These are phyloP conservation scores for Graphilbum sp. DNA, from an alignment of 2,329 filamentous ascomycete genomes.

Conservation along the genomic window DNA sequence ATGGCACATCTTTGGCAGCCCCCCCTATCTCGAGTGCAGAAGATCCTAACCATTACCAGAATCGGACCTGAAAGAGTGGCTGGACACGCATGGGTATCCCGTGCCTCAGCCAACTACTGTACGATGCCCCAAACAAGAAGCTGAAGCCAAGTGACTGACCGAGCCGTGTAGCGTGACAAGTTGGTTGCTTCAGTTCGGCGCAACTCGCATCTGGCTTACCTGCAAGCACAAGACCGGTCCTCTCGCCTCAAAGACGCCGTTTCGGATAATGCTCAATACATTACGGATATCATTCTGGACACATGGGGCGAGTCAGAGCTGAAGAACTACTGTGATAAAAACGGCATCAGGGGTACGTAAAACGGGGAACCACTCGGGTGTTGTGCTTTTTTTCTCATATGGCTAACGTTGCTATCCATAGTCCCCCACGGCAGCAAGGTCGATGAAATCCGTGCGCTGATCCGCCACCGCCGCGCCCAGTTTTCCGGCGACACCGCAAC, in stretches of 20 bases:
- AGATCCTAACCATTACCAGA: no score
- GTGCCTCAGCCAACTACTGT: slow-evolving; percentile 63
- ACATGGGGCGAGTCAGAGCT: slow-evolving; percentile 79
- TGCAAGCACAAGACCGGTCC: slow-evolving; percentile 46
- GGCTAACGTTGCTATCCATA: no score
- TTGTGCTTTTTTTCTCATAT: no score
- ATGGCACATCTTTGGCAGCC: slow-evolving; percentile 3
- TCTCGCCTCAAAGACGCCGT: slow-evolving; percentile 47
- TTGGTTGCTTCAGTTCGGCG: slow-evolving; percentile 80
- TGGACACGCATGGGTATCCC: slow-evolving; percentile 74
- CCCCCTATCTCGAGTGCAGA: no score
- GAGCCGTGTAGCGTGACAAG: slow-evolving; percentile 56
- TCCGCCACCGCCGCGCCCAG: slow-evolving; percentile 69
- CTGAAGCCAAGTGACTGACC: no score
- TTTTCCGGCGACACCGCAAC: slow-evolving; percentile 49
- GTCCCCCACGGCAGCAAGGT: slow-evolving; percentile 84
- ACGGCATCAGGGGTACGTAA: slow-evolving; percentile 43
- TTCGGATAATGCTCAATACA: slow-evolving; percentile 51
- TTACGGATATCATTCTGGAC: slow-evolving; percentile 74
- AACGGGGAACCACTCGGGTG: neutral
- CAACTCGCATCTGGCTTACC: slow-evolving; percentile 65
- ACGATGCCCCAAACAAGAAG: slow-evolving; percentile 12
- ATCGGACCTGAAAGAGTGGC: slow-evolving; percentile 85
- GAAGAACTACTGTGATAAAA: slow-evolving; percentile 87
- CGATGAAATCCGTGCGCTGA: slow-evolving; percentile 78